Conservation (phyloP, 805 yeast genomes). For the Lipomyces sp. region DNA sequence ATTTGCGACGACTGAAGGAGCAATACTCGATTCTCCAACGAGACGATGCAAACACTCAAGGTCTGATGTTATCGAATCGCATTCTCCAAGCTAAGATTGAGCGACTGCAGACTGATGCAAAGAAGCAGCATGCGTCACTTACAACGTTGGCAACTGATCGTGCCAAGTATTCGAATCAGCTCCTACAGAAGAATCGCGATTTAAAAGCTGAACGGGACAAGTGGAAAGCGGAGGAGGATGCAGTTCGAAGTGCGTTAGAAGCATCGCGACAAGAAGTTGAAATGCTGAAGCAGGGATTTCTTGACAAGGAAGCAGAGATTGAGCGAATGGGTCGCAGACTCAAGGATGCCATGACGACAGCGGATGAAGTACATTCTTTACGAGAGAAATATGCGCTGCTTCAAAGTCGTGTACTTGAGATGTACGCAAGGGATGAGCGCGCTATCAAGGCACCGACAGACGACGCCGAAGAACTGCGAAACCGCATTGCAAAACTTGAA, state of each 20-base stretch:
- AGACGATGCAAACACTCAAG: slow-evolving; percentile 43
- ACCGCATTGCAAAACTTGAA: slow-evolving; percentile 33
- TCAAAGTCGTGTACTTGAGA: slow-evolving; percentile 17
- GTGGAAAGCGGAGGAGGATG: slow-evolving; percentile 39
- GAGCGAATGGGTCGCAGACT: slow-evolving; percentile 39
- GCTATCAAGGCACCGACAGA: slow-evolving; percentile 11
- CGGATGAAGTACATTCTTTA: slow-evolving; percentile 26
- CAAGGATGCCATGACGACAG: slow-evolving; percentile 21
- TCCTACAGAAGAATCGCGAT: slow-evolving; percentile 45
- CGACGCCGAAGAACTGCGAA: slow-evolving; percentile 29
- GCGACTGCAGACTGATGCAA: slow-evolving; percentile 42
- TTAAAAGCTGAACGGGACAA: slow-evolving; percentile 40
- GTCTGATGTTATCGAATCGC: slow-evolving; percentile 42
- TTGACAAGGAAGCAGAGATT: slow-evolving; percentile 42
- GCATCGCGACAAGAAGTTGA: slow-evolving; percentile 43
- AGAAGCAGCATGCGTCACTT: slow-evolving; percentile 43
- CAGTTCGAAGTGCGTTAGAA: slow-evolving; percentile 39
- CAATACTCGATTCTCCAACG: slow-evolving; percentile 42
- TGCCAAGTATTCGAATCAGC: slow-evolving; percentile 46
- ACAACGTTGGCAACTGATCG: slow-evolving; percentile 46
- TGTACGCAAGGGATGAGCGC: slow-evolving; percentile 12
- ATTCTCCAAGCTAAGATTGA: slow-evolving; percentile 41
- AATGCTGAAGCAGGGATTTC: slow-evolving; percentile 43
- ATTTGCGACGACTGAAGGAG: slow-evolving; percentile 46
- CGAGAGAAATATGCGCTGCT: slow-evolving; percentile 13